Evolutionary conservation across 768 basidiomycete genomes (phyloP), one percentile per base, ranked within the genome.

Genomic region (Naganishia kalamii): DNA sequence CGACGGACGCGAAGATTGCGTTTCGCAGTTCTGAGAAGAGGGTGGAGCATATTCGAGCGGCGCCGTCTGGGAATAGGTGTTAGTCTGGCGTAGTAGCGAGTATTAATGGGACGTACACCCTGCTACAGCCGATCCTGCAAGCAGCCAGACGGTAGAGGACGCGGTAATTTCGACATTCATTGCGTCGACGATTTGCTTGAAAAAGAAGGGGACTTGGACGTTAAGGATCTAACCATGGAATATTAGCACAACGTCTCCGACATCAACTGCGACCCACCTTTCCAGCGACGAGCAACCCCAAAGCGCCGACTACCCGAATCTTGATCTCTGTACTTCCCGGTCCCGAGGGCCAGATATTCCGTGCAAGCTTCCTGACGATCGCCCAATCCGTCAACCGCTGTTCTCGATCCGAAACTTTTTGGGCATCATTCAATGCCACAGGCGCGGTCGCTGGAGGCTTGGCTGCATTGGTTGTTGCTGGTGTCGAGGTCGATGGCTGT

Each of bases 121-220:
- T 41, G 92, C 80, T 62, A 99, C 85, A 63, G 91, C 80, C 1
- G 88, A 85, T n/a, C 96, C 96, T 0, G 88, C 91, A 25, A 99
- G 81, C 3, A 92, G 82, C 89, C 92, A 94, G 3, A 90, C 91
- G 0, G 93, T 92, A 4, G 87, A 84, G 7, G 82, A 75, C 13
- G 85, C 79, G 13, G 87, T 84, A 35, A 96, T 81, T 29, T 88
- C 86, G 33, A 98, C 81, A 72, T 97, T 96, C 68, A 99, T 81
- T 1, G 89, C 78, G 75, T 99, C 94, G 60, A 99, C 86, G 46
- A 99, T 84, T 29, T 83, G 78, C 79, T 97, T 98, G 84, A 99
- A 99, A 67, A 98, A 80, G 70, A 90, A 84, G 0, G 96, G 96
- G n/a, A 99, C 93, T 82, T 98, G 94, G 0, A 99, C 96, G 75